Conservation (phyloP, 768 basidiomycete species). For the Scleroderma bovista region DNA sequence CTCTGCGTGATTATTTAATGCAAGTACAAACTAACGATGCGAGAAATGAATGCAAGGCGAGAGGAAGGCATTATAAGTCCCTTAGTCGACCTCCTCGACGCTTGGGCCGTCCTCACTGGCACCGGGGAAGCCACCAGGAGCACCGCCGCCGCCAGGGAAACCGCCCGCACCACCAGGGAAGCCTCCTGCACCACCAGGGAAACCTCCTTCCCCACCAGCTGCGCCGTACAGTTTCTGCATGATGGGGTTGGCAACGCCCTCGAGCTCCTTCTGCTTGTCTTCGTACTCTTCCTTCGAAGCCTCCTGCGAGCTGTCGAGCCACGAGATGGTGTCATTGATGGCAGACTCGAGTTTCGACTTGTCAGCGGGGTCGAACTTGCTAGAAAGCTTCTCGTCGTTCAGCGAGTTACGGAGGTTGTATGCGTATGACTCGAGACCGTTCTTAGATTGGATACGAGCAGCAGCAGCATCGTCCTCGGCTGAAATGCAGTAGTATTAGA, state of each 20-base stretch:
- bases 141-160: constrained; percentile 46
- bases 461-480: constrained; percentile 86
- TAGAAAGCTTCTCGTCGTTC: constrained; percentile 76
- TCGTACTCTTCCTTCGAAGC: constrained; percentile 94
- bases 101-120: constrained; percentile 78
- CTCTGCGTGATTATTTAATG: constrained; percentile 25
- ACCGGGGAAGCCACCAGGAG: constrained; percentile 67
- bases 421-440: constrained; percentile 87
- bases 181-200: constrained; percentile 56
- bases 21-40: constrained; percentile 28
- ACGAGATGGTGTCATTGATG: constrained; percentile 77
- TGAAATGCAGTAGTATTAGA: constrained; percentile 22
- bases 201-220: constrained; percentile 49
- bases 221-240: constrained; percentile 67
- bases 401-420: constrained; percentile 94
- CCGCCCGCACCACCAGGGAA: constrained; percentile 28
- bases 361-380: constrained; percentile 84
- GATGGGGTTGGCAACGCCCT: constrained; percentile 73
- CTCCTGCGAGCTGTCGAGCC: constrained; percentile 85
- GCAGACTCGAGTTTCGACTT: constrained; percentile 77
- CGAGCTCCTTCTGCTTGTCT: constrained; percentile 89
- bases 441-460: constrained; percentile 81
- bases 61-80: constrained; percentile 10
- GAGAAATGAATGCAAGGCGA: constrained; percentile 16
- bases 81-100: constrained; percentile 87